Conservation (phyloP, 2,329 filamentous ascomycete genomes). For the Monascus ruber region DNA sequence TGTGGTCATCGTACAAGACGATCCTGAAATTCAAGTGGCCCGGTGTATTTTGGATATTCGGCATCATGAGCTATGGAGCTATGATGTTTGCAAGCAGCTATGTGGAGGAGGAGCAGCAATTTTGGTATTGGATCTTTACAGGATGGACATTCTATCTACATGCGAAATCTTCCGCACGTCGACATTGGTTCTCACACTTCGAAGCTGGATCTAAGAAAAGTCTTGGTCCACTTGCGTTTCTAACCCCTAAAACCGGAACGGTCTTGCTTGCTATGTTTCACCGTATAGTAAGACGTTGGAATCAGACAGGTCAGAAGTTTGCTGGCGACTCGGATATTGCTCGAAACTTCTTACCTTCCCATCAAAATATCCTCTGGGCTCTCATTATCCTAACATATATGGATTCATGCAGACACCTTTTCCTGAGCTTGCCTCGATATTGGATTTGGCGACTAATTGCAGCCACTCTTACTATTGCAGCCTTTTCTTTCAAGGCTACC, state of each 20-base stretch:
- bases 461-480: constrained; percentile 39
- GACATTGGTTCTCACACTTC: background rate
- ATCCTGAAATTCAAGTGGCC: constrained; percentile 17
- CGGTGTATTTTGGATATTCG: constrained; percentile 33
- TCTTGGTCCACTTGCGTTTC: background rate
- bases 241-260: constrained; percentile 10
- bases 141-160: constrained; percentile 40
- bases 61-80: constrained; percentile 54
- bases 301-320: constrained; percentile 94
- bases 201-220: background rate
- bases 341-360: constrained; percentile 53
- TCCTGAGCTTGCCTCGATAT: constrained; percentile 15
- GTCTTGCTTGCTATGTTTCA: constrained; percentile 48
- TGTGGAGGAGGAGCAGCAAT: constrained; percentile 96
- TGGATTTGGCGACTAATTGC: constrained; percentile 18
- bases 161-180: constrained; percentile 17
- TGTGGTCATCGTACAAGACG: constrained; percentile 17
- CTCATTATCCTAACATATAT: constrained; percentile 60
- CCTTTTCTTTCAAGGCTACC: constrained; percentile 75
- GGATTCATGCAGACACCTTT: constrained; percentile 41
- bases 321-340: constrained; percentile 83
- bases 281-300: constrained; percentile 69
- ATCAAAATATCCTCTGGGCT: constrained; percentile 61
- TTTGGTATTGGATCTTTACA: constrained; percentile 81
- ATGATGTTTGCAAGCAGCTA: constrained; percentile 99